Conservation (phyloP, 1,284 basidiomycete species). For the Gymnopus androsaceus region DNA sequence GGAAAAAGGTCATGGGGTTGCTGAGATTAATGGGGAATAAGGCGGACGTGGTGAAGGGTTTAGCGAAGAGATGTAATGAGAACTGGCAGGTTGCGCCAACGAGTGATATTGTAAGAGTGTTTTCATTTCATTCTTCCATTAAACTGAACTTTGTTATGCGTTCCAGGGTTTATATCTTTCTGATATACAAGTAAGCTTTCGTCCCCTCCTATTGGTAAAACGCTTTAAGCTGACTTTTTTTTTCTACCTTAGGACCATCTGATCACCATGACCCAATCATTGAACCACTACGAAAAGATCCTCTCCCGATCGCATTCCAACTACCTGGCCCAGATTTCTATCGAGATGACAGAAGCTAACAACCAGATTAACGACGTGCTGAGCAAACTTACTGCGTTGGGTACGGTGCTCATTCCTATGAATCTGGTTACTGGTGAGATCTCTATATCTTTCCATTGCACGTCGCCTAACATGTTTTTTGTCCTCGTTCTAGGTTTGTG, state of each 20-base stretch:
- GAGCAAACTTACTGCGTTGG: conserved; percentile 96
- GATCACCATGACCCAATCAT: conserved; percentile 99
- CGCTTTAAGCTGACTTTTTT: conserved; percentile 12
- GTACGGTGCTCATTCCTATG: conserved; percentile 97
- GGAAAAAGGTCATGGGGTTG: conserved; percentile 99
- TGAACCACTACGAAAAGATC: conserved; percentile 99
- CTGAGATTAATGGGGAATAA: conserved; percentile 98
- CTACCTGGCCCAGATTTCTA: conserved; percentile 96
- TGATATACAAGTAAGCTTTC: conserved; percentile 70
- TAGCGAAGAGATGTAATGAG: conserved; percentile 98
- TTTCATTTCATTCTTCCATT: conserved; percentile 8
- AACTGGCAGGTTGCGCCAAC: conserved; percentile 99
- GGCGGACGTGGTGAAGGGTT: conserved; percentile 98
- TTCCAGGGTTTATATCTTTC: conserved; percentile 89
- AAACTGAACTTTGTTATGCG: conserved; percentile 3
- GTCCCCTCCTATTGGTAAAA: background rate
- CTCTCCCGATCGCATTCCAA: conserved; percentile 98
- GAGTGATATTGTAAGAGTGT: conserved; percentile 82
- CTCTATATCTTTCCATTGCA: background rate
- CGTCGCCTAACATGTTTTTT: background rate
- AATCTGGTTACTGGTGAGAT: conserved; percentile 83
- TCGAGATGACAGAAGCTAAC: conserved; percentile 99
- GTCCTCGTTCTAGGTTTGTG: conserved; percentile 54
- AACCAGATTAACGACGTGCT: conserved; percentile 99
- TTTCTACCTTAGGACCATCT: conserved; percentile 77